A percentile compares a stretch with the other conserved stretches of the same genome.
Conservation (phyloP, 805 yeast species). For the Tetrapisispora nanseiensis region DNA sequence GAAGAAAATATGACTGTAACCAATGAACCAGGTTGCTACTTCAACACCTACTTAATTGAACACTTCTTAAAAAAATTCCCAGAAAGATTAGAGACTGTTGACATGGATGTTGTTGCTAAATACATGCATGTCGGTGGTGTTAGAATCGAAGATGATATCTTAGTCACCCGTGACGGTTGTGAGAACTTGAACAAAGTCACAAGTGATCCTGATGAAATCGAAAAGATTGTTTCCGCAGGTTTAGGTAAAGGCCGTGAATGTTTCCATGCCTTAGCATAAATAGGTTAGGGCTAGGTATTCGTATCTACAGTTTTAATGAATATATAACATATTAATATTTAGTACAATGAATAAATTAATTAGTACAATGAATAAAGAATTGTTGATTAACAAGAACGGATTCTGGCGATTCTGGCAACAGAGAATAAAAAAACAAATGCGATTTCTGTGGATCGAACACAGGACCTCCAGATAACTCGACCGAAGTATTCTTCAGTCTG, state of each 20-base stretch:
- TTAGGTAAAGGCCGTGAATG: constrained; percentile 47
- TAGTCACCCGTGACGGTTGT: constrained; percentile 65
- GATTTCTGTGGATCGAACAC: constrained; percentile 78
- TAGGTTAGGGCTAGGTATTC: too few relatives aligned
- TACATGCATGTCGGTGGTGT: constrained; percentile 95
- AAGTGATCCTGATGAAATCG: constrained; percentile 75
- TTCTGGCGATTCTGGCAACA: too few relatives aligned
- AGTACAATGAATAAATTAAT: too few relatives aligned
- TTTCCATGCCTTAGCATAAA: constrained; percentile 49
- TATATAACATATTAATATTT: too few relatives aligned
- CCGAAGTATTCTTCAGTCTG: constrained; percentile 32
- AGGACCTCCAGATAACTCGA: constrained; percentile 55
- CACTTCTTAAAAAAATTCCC: constrained; percentile 42
- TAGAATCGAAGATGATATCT: constrained; percentile 87
- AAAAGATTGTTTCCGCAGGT: constrained; percentile 66
- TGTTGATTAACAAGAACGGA: too few relatives aligned
- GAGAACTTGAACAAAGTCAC: constrained; percentile 80
- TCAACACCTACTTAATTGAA: constrained; percentile 71
- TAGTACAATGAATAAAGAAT: too few relatives aligned
- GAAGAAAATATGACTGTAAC: constrained; percentile 78
- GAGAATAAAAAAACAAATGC: constrained; percentile 30
- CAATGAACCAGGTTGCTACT: constrained; percentile 91
- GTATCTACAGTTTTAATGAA: too few relatives aligned
- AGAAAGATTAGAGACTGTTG: constrained; percentile 46
- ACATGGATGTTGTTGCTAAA: constrained; percentile 55